Base-by-base conservation (phyloP, 1,284 basidiomycete species). In the Pisolithus thermaeus region DNA sequence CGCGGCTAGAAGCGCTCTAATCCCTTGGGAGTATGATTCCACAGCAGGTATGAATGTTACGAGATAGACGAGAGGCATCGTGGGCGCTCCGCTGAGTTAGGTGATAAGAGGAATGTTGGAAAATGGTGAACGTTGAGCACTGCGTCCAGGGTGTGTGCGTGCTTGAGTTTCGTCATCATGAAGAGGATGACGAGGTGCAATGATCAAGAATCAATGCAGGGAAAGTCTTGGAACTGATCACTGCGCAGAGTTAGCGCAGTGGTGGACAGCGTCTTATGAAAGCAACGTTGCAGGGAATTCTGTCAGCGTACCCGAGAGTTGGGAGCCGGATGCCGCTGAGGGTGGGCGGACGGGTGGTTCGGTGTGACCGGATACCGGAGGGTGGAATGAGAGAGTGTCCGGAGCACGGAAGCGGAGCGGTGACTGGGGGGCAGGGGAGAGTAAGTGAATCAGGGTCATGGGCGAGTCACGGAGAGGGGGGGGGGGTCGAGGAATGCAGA, bases 71-170 rank as follows among this genome's bases (percentile, higher is more conserved):
- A 44, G 3, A 27, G 25, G 42, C n/a, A 41, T 43, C 36, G 51
- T 48, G 30, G 38, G 50, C 46, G 46, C 48, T 50, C 48, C 47
- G 51, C 36, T n/a, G 11, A 35, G 37, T 50, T 51, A 45, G 54
- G 60, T 61, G 62, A 64, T 64, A 59, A 66, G 60, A 59, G 58
- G 57, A 39, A 50, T 46, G 53, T 55, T 62, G 36, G 25, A 37
- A 56, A 53, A 50, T 46, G 53, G 36, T 41, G 14, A 20, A 39
- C 27, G 35, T 20, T 25, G 14, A 43, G 32, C 11, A 50, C 63
- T 49, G 61, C 11, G 28, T 30, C 18, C 50, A 51, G 49, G 45
- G 52, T 25, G 51, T 52, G 6, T 27, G 7, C 18, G 57, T 54
- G 45, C 43, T 48, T 53, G 52, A 47, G 25, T 43, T 37, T 48